A percentile compares a stretch with the other conserved stretches of the same genome.
Evolutionary conservation across 257 asterid species (phyloP).

Genomic region (Phtheirospermum japonicum): DNA sequence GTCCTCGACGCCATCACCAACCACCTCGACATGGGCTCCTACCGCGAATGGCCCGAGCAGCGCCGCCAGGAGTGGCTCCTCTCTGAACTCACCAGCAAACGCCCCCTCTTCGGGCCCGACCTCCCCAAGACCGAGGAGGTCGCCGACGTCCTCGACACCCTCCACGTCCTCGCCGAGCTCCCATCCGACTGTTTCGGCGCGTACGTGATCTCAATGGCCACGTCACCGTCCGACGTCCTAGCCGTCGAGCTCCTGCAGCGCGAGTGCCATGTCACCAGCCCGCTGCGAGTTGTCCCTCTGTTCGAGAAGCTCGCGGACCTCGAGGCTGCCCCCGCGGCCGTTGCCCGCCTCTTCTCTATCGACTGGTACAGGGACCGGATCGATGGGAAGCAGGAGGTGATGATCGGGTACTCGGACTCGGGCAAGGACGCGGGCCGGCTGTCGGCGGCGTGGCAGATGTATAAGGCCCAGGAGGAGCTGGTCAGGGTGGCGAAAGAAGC

Average conservation of each 20-base stretch:
- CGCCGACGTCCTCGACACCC: constrained; percentile 42
- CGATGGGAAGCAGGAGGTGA: constrained; percentile 53
- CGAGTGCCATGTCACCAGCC: constrained; percentile 43
- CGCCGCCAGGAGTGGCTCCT: constrained; percentile 46
- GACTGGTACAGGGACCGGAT: constrained; percentile 46
- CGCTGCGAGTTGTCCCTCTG: constrained; percentile 47
- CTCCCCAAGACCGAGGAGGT: constrained; percentile 49
- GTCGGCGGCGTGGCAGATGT: constrained; percentile 51
- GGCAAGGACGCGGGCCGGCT: constrained; percentile 58
- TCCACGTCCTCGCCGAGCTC: constrained; percentile 44
- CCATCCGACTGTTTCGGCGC: constrained; percentile 53
- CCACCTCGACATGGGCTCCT: constrained; percentile 46
- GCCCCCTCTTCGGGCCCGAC: constrained; percentile 48
- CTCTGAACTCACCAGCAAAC: constrained; percentile 46
- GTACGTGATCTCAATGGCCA: constrained; percentile 55
- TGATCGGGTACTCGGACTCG: constrained; percentile 59
- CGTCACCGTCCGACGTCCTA: constrained; percentile 47
- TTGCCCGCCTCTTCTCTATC: constrained; percentile 46
- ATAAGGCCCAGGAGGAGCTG: constrained; percentile 56
- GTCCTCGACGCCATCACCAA: constrained; percentile 45
- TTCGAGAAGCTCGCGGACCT: constrained; percentile 51
- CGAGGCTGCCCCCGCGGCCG: constrained; percentile 49
- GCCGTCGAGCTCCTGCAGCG: constrained; percentile 54
- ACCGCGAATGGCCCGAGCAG: constrained; percentile 48
- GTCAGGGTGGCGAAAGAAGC: constrained; percentile 42